Base-by-base conservation (phyloP, 345 rosid genomes). In the Dimocarpus longan region DNA sequence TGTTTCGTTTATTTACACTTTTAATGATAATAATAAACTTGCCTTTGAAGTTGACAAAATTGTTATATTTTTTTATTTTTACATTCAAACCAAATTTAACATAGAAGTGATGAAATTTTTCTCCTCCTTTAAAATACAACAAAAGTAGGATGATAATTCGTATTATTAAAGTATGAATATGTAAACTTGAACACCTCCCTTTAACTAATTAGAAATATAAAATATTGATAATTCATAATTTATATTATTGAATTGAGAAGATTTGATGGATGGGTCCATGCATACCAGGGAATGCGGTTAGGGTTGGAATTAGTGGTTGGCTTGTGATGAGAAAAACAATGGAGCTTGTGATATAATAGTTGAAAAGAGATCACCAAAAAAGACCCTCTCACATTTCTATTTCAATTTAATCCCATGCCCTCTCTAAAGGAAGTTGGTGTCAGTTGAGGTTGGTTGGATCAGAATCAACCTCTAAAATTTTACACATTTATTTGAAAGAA, bases 341-440 rank as follows among this genome's bases (percentile, higher is more conserved):
- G 79, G 75, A 63, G 65, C 87, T 78, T 78, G 80, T 77, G 85
- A 59, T 57, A 52, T 62, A 32, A 2, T 78, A 78, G 85, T 74
- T 71, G 73, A 54, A 79, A 64, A 80, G 78, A 72, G 83, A 57
- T 83, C 80, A 85, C 87, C 89, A 77, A 85, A 86, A 59, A 8
- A 57, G 0, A 26, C 57, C n/a, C 5, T 52, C 64, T 19, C 64
- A 59, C 19, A 57, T 57, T 19, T 57, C 79, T 85, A 80, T 63
- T 74, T 66, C 28, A 71, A 72, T 65, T 54, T 66, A 37, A 16
- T 40, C 52, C 2, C 37, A 3, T 32, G 37, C 37, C 37, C 37
- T 32, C 37, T 32, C 37, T 37, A 50, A 59, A 28, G 46, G 79
- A 86, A 70, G 84, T 79, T 85, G 87, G 81, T 48, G 78, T 81